Base-by-base conservation (phyloP, 1,284 basidiomycete genomes). In the Fomitopsis palustris region DNA sequence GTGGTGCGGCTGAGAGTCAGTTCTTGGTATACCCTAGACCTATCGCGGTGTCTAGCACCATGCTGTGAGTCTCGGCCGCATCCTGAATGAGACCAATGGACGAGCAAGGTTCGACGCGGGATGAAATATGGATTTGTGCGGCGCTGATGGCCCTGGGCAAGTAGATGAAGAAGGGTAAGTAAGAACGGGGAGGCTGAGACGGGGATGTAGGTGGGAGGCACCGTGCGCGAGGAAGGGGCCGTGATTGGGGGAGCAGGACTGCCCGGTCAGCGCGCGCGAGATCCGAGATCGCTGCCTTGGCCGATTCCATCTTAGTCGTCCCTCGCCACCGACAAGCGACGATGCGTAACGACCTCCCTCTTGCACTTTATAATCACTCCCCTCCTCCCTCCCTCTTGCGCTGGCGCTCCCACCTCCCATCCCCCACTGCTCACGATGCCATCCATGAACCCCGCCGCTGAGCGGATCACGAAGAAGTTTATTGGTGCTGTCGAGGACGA, bases 401-500 rank as follows among this genome's bases (percentile, higher is more conserved):
- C 43, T 45, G 43, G 43, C 43, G 43, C 43, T 4, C 43, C 27
- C 43, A n/a, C 27, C 55, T 19, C 43, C n/a, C n/a, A 25, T 43
- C 41, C 21, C 16, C 49, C 45, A 19, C 21, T 8, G 17, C 47
- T 19, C 29, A 12, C 56, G 12, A 31, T 42, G 43, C 57, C 55
- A 35, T 29, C 39, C 55, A 66, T 68, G 64, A 63, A 63, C 49
- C 59, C 63, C 21, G 61, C 65, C 10, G 57, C 67, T 23, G 70
- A 67, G 35, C 63, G 66, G 29, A 55, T 67, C 25, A 54, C 67
- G 14, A 65, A 61, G 37, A 72, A 65, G 21, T 87, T 89, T 60
- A 84, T 87, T 45, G 87, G 87, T 31, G 88, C 92, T 2, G 92
- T 95, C 55, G 76, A 90, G 68, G 93, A 96, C 68, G 88, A 93